These are phyloP conservation scores for Mytilinidion resinicola DNA, from an alignment of 495 filamentous ascomycete genomes.

Conservation along the genomic window DNA sequence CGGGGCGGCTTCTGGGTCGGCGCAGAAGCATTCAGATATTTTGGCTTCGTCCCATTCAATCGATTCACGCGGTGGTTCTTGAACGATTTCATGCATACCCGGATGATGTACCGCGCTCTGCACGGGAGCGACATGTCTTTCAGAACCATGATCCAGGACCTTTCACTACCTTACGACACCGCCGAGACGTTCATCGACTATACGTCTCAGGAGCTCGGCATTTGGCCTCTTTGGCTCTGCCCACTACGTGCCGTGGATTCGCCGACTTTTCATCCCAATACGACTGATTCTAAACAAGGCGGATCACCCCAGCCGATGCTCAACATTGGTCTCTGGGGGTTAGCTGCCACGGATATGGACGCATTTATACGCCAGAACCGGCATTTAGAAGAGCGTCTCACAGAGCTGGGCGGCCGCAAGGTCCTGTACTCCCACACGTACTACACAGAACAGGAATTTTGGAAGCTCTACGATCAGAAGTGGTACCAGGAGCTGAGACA, in stretches of 20 bases:
- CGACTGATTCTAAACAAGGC: constrained; percentile 16
- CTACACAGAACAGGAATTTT: constrained; percentile 50
- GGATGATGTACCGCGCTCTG: constrained; percentile 54
- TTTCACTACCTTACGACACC: constrained; percentile 44
- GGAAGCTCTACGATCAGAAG: constrained; percentile 42
- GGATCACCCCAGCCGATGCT: constrained; percentile 36
- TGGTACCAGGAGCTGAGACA: constrained; percentile 47
- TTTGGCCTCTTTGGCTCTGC: constrained; percentile 57
- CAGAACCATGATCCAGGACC: constrained; percentile 50
- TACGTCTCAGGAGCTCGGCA: constrained; percentile 37
- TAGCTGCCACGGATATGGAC: constrained; percentile 30
- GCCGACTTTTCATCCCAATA: constrained; percentile 47
- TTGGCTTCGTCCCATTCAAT: constrained; percentile 46
- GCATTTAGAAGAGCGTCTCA: constrained; percentile 56
- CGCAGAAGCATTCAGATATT: constrained; percentile 47
- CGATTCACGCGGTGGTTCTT: constrained; percentile 47
- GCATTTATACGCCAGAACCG: constrained; percentile 54
- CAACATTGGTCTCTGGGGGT: constrained; percentile 53
- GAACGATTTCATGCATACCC: constrained; percentile 56
- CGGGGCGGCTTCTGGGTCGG: constrained; percentile 55
- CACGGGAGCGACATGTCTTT: constrained; percentile 44
- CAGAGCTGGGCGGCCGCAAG: constrained; percentile 59
- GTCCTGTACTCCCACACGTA: constrained; percentile 55
- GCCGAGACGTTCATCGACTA: constrained; percentile 45
- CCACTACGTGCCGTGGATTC: constrained; percentile 40